These are phyloP conservation scores for Linanthus parryae DNA, from an alignment of 148 eudicot genomes.

Conservation along the genomic window DNA sequence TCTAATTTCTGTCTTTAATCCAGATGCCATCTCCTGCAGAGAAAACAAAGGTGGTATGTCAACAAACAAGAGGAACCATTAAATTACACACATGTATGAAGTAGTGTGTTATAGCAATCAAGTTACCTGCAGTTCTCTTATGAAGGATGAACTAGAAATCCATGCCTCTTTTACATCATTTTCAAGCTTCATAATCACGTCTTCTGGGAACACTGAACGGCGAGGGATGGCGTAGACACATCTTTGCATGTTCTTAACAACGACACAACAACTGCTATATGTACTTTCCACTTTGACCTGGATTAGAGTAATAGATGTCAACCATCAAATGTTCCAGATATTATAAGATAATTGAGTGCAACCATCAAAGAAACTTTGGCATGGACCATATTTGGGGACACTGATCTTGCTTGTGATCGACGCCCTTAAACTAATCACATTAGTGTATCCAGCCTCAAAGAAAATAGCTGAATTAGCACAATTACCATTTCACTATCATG, in stretches of 20 bases:
- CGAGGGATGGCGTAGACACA: conserved; percentile 85
- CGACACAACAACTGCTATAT: conserved; percentile 83
- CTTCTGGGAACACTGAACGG: conserved; percentile 47
- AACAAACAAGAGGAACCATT: conserved; percentile 8
- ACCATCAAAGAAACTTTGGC: neutral
- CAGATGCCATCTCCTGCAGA: conserved; percentile 83
- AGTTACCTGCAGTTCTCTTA: conserved; percentile 63
- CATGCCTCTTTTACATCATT: conserved; percentile 49
- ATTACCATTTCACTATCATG: no score
- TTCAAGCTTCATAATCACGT: conserved; percentile 53
- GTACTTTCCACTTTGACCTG: conserved; percentile 77
- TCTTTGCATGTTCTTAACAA: conserved; percentile 90
- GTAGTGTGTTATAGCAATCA: neutral
- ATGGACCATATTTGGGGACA: no score
- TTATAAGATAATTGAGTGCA: no score
- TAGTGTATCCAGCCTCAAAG: no score
- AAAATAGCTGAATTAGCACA: no score
- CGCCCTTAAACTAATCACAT: no score
- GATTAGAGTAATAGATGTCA: conserved; percentile 18
- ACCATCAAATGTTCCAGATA: conserved; percentile 16
- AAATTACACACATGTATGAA: neutral
- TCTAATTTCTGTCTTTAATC: conserved; percentile 60
- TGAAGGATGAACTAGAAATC: conserved; percentile 43
- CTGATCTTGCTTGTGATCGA: no score
- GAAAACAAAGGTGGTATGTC: conserved; percentile 6